Conservation (phyloP, 2,329 filamentous ascomycete species). For the Xylaria sp. region DNA sequence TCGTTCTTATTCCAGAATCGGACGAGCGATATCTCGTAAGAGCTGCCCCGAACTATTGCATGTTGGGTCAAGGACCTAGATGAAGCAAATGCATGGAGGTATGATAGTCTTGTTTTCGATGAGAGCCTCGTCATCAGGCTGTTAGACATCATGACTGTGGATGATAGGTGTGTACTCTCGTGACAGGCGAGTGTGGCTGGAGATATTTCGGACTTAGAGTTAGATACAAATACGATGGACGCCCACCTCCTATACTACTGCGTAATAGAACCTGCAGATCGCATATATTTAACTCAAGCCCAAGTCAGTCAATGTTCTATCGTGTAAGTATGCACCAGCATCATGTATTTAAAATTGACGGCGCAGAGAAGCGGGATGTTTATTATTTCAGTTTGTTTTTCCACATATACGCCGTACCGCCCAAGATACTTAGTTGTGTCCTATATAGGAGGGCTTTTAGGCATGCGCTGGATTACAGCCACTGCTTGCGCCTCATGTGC, state of each 20-base stretch:
- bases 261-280: not conserved
- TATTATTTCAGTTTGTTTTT: too few relatives aligned
- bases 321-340: too few relatives aligned
- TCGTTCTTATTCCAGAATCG: constrained; percentile 78
- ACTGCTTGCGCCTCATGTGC: too few relatives aligned
- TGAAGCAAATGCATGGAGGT: constrained; percentile 70
- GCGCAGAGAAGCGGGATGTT: too few relatives aligned
- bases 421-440: too few relatives aligned
- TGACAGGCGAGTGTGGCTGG: constrained; percentile 57
- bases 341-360: too few relatives aligned
- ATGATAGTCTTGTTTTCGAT: constrained; percentile 74
- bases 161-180: constrained; percentile 65
- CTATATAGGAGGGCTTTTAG: too few relatives aligned
- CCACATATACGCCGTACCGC: too few relatives aligned
- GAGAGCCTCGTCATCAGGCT: constrained; percentile 73
- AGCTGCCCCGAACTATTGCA: constrained; percentile 76
- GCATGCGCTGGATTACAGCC: too few relatives aligned
- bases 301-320: too few relatives aligned
- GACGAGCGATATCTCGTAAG: constrained; percentile 73
- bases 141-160: constrained; percentile 66
- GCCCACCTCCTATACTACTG: too few relatives aligned
- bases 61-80: constrained; percentile 62
- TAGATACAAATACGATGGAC: not conserved
- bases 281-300: not conserved
- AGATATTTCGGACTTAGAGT: constrained; percentile 48